Conservation (phyloP, 2,329 filamentous ascomycete species). For the Talaromyces sp. region DNA sequence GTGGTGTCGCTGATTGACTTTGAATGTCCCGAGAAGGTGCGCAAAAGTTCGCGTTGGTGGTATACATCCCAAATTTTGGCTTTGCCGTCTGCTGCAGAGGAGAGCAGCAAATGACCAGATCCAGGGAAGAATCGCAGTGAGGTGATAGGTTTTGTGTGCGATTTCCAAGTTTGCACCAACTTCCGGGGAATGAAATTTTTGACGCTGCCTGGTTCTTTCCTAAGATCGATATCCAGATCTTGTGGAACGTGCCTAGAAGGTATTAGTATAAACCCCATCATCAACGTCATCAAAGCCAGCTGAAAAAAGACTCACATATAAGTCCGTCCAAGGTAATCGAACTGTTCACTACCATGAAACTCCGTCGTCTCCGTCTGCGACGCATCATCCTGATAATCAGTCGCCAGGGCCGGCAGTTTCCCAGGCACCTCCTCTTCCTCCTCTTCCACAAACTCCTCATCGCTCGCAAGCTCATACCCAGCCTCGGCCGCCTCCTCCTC, state of each 20-base stretch:
- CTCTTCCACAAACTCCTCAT: slow-evolving; percentile 77
- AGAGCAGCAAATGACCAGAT: slow-evolving; percentile 84
- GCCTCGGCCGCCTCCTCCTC: slow-evolving; percentile 65
- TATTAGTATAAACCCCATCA: not conserved
- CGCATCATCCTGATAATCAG: slow-evolving; percentile 50
- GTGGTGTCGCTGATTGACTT: slow-evolving; percentile 87
- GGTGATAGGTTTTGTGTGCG: slow-evolving; percentile 80
- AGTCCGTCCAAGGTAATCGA: slow-evolving; percentile 91
- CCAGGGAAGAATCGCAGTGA: slow-evolving; percentile 84
- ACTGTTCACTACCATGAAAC: slow-evolving; percentile 78
- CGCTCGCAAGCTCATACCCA: slow-evolving; percentile 69
- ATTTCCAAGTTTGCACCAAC: slow-evolving; percentile 83
- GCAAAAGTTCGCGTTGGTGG: slow-evolving; percentile 80
- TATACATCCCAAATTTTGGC: slow-evolving; percentile 95
- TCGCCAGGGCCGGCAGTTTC: slow-evolving; percentile 49
- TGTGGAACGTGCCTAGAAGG: slow-evolving; percentile 68
- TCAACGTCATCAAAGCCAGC: not conserved
- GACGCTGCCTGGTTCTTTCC: slow-evolving; percentile 71
- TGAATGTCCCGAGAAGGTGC: slow-evolving; percentile 85
- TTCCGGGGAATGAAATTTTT: slow-evolving; percentile 97
- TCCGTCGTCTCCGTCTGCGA: slow-evolving; percentile 74
- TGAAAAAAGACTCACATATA: slow-evolving; percentile 62
- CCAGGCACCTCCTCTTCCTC: slow-evolving; percentile 62
- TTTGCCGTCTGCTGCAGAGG: slow-evolving; percentile 83
- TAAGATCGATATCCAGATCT: slow-evolving; percentile 80